Conservation (phyloP, 2,329 filamentous ascomycete genomes). For the Fusarium transvaalense region DNA sequence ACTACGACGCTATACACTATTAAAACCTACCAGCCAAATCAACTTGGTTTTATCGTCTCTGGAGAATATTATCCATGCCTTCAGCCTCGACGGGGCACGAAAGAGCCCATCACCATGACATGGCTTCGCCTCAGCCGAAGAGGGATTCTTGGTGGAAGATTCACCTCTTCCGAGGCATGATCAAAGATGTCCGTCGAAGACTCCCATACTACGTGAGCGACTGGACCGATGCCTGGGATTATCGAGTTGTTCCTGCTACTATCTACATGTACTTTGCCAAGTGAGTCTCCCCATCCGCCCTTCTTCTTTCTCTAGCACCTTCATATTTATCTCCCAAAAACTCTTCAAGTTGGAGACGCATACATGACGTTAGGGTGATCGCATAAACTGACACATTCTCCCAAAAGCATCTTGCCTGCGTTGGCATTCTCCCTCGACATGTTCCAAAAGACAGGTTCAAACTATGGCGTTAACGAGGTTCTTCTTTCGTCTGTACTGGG, state of each 20-base stretch:
- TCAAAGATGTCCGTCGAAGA: slow-evolving; percentile 79
- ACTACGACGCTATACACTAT: background rate
- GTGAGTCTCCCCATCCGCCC: slow-evolving; percentile 59
- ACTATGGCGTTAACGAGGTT: slow-evolving; percentile 92
- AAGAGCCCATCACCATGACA: slow-evolving; percentile 6
- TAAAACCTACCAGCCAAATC: too few relatives aligned
- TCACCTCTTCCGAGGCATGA: slow-evolving; percentile 81
- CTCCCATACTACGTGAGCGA: slow-evolving; percentile 84
- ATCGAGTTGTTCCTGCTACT: slow-evolving; percentile 87
- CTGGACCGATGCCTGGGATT: slow-evolving; percentile 90
- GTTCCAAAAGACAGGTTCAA: slow-evolving; percentile 87
- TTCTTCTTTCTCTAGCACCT: background rate
- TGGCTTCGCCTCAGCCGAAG: slow-evolving; percentile 11
- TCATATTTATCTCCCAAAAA: background rate
- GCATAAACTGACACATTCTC: slow-evolving; percentile 21
- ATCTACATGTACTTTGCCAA: slow-evolving; percentile 97
- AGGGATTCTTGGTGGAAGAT: slow-evolving; percentile 77
- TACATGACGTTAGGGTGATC: slow-evolving; percentile 2
- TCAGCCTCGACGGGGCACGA: slow-evolving; percentile 22
- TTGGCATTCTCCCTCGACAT: slow-evolving; percentile 92
- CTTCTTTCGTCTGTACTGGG: slow-evolving; percentile 87
- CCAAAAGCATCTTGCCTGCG: slow-evolving; percentile 81
- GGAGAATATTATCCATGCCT: slow-evolving; percentile 12
- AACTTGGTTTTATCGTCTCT: background rate
- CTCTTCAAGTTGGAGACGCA: background rate